Percentiles rank a stretch among this genome's conserved stretches.
Evolutionary conservation across 2,329 filamentous ascomycete species (phyloP).

Genomic region (Akanthomyces dipterigenus): DNA sequence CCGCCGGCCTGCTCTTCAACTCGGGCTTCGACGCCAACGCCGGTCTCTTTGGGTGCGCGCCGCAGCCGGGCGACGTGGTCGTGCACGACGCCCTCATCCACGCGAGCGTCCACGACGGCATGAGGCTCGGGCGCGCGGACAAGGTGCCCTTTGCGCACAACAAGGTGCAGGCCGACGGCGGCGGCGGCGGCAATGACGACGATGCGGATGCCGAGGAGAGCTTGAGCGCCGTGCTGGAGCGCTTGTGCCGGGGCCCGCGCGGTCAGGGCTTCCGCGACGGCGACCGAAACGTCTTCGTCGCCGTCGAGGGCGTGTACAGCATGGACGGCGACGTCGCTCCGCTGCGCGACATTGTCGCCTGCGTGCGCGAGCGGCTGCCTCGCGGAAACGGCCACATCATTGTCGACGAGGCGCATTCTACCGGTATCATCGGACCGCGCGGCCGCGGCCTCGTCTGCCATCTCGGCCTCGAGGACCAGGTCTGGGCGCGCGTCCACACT

Average conservation of each 20-base stretch:
- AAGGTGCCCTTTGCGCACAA: constrained; percentile 53
- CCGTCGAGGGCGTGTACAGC: constrained; percentile 66
- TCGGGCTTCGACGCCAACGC: constrained; percentile 62
- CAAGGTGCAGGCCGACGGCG: constrained; percentile 26
- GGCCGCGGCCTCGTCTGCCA: constrained; percentile 54
- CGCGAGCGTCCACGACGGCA: constrained; percentile 72
- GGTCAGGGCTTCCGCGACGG: constrained; percentile 29
- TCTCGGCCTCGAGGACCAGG: constrained; percentile 45
- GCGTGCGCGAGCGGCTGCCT: constrained; percentile 50
- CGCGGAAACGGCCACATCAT: constrained; percentile 53
- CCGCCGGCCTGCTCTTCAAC: constrained; percentile 44
- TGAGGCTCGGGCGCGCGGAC: constrained; percentile 55
- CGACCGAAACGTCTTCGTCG: constrained; percentile 54
- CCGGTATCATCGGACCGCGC: constrained; percentile 48
- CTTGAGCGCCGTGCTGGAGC: constrained; percentile 23
- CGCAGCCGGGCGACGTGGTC: constrained; percentile 54
- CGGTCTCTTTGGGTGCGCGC: constrained; percentile 53
- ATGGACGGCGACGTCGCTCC: constrained; percentile 76
- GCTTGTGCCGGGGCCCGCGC: constrained; percentile 27
- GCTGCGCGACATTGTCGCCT: constrained; percentile 50
- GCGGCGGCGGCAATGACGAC: too few species aligned
- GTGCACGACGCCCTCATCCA: constrained; percentile 72
- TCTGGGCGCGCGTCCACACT: constrained; percentile 55
- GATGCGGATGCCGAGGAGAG: neutral
- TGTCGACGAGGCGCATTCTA: constrained; percentile 64